A percentile compares a stretch with the other conserved stretches of the same genome.
Conservation (phyloP, 768 basidiomycete species). For the Lentinula raphanica region DNA sequence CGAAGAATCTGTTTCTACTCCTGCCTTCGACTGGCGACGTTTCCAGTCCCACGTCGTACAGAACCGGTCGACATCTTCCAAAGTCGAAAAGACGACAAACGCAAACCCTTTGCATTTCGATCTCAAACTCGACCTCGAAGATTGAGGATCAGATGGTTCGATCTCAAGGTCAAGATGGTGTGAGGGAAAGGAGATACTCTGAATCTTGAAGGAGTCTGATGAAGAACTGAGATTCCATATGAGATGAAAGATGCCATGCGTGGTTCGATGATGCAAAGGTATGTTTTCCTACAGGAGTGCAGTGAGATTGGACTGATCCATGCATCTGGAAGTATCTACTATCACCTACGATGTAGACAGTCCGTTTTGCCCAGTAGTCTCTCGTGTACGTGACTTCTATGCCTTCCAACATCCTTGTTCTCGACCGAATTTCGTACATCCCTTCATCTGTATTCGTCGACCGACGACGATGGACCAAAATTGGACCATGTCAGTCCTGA, state of each 20-base stretch:
- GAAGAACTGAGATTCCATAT: constrained; percentile 16
- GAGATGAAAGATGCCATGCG: constrained; percentile 47
- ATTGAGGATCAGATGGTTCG: not conserved
- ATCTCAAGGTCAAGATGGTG: constrained; percentile 51
- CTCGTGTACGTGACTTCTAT: constrained; percentile 23
- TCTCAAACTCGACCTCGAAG: constrained; percentile 38
- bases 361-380: constrained; percentile 57
- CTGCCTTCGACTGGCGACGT: constrained; percentile 7
- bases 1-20: not conserved
- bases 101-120: constrained; percentile 75
- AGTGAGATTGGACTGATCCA: not conserved
- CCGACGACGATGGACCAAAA: constrained; percentile 28
- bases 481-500: constrained; percentile 33
- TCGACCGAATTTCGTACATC: constrained; percentile 63
- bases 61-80: constrained; percentile 36
- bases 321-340: not conserved
- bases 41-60: constrained; percentile 62
- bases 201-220: constrained; percentile 30
- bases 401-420: constrained; percentile 29
- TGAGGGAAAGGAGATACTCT: constrained; percentile 51
- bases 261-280: constrained; percentile 46
- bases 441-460: constrained; percentile 32
- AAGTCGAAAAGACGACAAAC: constrained; percentile 49
- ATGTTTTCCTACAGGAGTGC: constrained; percentile 56
- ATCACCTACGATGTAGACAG: constrained; percentile 68